Conservation (phyloP, 2,329 filamentous ascomycete species). For the Pseudogymnoascus sp. region DNA sequence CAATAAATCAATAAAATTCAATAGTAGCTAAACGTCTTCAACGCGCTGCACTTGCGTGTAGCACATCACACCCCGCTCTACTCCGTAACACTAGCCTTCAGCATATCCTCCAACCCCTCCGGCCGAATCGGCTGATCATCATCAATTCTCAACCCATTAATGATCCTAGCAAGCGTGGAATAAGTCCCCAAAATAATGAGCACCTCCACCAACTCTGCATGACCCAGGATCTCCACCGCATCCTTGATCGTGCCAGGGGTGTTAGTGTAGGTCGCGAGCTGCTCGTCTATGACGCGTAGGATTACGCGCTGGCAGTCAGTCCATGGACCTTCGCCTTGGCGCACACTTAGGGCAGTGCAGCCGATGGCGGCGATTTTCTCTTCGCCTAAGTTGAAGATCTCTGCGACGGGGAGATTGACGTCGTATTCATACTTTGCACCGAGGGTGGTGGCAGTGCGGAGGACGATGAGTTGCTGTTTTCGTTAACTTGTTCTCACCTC, state of each 20-base stretch:
- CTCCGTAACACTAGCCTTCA: constrained; percentile 7
- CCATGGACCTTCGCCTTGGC: constrained; percentile 4
- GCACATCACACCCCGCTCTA: background rate
- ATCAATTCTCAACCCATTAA: constrained; percentile 17
- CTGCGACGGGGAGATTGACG: constrained; percentile 23
- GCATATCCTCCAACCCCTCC: constrained; percentile 13
- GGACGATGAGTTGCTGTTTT: constrained; percentile 22
- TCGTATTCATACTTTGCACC: constrained; percentile 24
- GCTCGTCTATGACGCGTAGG: constrained; percentile 15
- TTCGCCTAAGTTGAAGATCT: constrained; percentile 16
- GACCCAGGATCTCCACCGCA: constrained; percentile 16
- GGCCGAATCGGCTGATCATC: constrained; percentile 14
- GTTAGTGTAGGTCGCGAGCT: constrained; percentile 15
- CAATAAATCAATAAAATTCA: background rate
- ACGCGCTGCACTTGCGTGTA: background rate
- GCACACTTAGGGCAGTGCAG: background rate
- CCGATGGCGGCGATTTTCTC: constrained; percentile 16
- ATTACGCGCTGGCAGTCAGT: constrained; percentile 17
- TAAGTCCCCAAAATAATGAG: constrained; percentile 20
- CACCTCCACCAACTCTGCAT: constrained; percentile 20
- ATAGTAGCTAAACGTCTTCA: background rate
- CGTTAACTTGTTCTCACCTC: background rate
- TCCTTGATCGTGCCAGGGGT: constrained; percentile 14
- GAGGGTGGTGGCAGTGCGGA: constrained; percentile 21
- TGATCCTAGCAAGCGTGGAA: constrained; percentile 19